Conservation (phyloP, 2,329 filamentous ascomycete species). For the Ceratocystis albifundus region DNA sequence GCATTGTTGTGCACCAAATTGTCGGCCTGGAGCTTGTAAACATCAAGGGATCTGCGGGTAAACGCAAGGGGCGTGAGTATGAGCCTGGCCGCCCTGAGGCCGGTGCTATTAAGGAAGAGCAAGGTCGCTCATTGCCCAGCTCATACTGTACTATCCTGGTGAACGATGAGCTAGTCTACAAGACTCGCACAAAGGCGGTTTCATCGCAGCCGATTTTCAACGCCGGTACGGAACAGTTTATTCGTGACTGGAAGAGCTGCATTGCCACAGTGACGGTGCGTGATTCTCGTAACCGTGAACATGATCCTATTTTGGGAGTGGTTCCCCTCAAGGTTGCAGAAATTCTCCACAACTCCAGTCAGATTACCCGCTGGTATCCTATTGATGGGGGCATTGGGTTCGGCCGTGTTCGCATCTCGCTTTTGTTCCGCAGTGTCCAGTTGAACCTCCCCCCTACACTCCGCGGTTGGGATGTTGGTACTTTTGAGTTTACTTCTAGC, state of each 20-base stretch:
- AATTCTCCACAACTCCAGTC: slow-evolving; percentile 74
- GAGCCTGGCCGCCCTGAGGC: slow-evolving; percentile 72
- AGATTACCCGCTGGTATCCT: slow-evolving; percentile 88
- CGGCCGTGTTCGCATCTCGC: slow-evolving; percentile 73
- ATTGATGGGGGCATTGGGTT: slow-evolving; percentile 89
- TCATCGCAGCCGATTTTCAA: slow-evolving; percentile 96
- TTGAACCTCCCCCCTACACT: slow-evolving; percentile 72
- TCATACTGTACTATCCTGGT: slow-evolving; percentile 87
- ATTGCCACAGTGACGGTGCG: slow-evolving; percentile 82
- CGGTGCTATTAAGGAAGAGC: slow-evolving; percentile 78
- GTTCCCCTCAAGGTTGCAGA: slow-evolving; percentile 81
- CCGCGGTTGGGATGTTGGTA: slow-evolving; percentile 90
- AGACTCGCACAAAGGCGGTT: slow-evolving; percentile 87
- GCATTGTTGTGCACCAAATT: slow-evolving; percentile 82
- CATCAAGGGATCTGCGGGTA: slow-evolving; percentile 72
- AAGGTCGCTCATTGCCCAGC: slow-evolving; percentile 66
- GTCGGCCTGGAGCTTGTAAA: slow-evolving; percentile 90
- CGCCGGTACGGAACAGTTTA: slow-evolving; percentile 82
- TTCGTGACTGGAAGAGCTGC: slow-evolving; percentile 82
- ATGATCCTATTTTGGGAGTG: slow-evolving; percentile 88
- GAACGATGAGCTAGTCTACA: slow-evolving; percentile 84
- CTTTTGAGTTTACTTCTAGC: slow-evolving; percentile 73
- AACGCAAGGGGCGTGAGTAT: slow-evolving; percentile 72
- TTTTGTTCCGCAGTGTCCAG: slow-evolving; percentile 84
- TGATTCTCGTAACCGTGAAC: slow-evolving; percentile 77